Percentiles rank a stretch among this genome's conserved stretches.
These are phyloP conservation scores for Uronychia setigera DNA, from an alignment of 73 alveolate species.

Conservation along the genomic window DNA sequence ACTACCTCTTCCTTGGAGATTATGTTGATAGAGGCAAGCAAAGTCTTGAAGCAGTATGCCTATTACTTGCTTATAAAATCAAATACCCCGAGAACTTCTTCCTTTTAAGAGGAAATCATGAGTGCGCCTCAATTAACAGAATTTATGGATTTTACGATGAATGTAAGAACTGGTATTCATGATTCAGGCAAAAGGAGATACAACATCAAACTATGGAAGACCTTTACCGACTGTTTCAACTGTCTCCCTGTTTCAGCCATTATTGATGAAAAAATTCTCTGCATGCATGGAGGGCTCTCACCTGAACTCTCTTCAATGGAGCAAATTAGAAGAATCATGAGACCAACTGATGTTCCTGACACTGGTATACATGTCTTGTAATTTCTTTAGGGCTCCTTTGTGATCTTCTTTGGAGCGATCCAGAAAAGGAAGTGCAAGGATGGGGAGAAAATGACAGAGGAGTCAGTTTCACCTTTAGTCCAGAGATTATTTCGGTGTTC, in stretches of 20 bases:
- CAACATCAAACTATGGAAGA: constrained; percentile 76
- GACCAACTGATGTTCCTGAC: constrained; percentile 84
- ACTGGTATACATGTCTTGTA: constrained; percentile 26
- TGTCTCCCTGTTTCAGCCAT: constrained; percentile 75
- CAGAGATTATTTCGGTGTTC: constrained; percentile 85
- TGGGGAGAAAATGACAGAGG: constrained; percentile 80
- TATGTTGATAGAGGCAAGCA: constrained; percentile 97
- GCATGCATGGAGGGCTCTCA: constrained; percentile 80
- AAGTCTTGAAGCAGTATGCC: constrained; percentile 79
- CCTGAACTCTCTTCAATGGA: constrained; percentile 65
- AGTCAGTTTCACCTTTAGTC: constrained; percentile 75
- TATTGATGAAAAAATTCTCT: constrained; percentile 70
- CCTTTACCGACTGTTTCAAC: constrained; percentile 68
- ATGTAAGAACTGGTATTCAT: constrained; percentile 7
- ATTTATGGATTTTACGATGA: constrained; percentile 82
- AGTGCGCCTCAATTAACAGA: constrained; percentile 72
- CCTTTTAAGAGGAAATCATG: constrained; percentile 93
- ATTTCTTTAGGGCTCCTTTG: constrained; percentile 65
- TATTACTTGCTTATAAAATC: constrained; percentile 78
- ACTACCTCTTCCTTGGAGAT: constrained; percentile 94
- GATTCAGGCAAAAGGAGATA: constrained; percentile 52
- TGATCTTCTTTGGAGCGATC: constrained; percentile 88
- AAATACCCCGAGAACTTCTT: constrained; percentile 79
- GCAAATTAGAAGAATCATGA: constrained; percentile 59
- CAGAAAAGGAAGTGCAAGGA: constrained; percentile 73